These are phyloP conservation scores for Oidium heveae DNA, from an alignment of 2,329 filamentous ascomycete genomes.

Conservation along the genomic window DNA sequence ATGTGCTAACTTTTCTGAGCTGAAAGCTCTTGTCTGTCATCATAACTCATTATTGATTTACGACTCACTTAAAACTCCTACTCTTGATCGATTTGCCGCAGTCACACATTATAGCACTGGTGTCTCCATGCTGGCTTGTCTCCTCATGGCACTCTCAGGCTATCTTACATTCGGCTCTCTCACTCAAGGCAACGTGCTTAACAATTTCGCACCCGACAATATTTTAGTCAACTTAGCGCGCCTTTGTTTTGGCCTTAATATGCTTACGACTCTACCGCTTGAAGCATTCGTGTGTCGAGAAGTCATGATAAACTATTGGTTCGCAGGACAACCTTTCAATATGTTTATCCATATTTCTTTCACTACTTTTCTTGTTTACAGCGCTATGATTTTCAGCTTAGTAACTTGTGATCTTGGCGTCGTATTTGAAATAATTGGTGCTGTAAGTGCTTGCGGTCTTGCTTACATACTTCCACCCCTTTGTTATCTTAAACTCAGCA, in stretches of 20 bases:
- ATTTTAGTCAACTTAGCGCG: conserved; percentile 84
- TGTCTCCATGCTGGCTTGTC: conserved; percentile 76
- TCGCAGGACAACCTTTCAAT: conserved; percentile 40
- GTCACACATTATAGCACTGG: conserved; percentile 87
- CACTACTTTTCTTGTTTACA: conserved; percentile 57
- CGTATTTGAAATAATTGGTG: conserved; percentile 88
- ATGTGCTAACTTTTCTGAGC: neutral
- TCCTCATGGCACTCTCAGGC: conserved; percentile 66
- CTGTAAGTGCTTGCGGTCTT: conserved; percentile 78
- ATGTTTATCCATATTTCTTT: conserved; percentile 58
- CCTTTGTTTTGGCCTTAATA: conserved; percentile 90
- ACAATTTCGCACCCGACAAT: conserved; percentile 86
- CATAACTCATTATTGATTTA: conserved; percentile 97
- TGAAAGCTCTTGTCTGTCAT: conserved; percentile 41
- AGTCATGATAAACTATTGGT: conserved; percentile 75
- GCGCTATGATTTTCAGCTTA: conserved; percentile 52
- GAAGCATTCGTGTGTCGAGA: conserved; percentile 96
- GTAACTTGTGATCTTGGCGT: conserved; percentile 81
- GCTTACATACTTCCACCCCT: conserved; percentile 88
- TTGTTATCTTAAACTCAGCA: conserved; percentile 85
- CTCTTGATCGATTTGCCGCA: conserved; percentile 75
- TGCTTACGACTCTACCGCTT: conserved; percentile 88
- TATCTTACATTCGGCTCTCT: conserved; percentile 84
- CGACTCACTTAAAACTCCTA: conserved; percentile 78
- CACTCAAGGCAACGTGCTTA: conserved; percentile 86